Evolutionary conservation across 164 flowering plant genomes (phyloP).

Genomic region (Vitis amurensis): DNA sequence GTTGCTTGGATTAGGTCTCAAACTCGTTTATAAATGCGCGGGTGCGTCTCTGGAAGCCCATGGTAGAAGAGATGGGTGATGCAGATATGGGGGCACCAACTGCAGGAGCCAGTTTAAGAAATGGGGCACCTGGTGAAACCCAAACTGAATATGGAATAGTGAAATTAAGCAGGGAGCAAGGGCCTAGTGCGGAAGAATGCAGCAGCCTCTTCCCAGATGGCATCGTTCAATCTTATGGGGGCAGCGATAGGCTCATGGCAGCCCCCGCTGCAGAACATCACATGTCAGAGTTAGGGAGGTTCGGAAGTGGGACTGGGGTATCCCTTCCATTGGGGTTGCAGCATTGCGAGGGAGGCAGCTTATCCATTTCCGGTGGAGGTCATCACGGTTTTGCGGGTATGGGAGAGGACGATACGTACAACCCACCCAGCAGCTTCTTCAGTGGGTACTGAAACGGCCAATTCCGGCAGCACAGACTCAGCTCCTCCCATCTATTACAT

Average conservation of each 20-base stretch:
- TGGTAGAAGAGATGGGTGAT: constrained; percentile 84
- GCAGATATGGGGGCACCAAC: constrained; percentile 37
- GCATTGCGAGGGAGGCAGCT: constrained; percentile 57
- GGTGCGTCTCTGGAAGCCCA: constrained; percentile 95
- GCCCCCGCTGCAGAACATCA: constrained; percentile 47
- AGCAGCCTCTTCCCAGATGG: constrained; percentile 42
- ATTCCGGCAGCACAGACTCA: constrained; percentile 54
- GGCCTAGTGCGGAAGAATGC: constrained; percentile 31
- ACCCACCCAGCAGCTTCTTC: constrained; percentile 32
- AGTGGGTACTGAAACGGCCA: constrained; percentile 44
- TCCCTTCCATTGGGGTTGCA: constrained; percentile 87
- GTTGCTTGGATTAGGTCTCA: constrained; percentile 58
- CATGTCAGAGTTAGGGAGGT: constrained; percentile 68
- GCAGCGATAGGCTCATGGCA: constrained; percentile 50
- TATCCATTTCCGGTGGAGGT: constrained; percentile 37
- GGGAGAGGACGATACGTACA: constrained; percentile 57
- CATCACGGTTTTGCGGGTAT: constrained; percentile 46
- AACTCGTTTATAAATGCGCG: constrained; percentile 97
- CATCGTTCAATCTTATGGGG: constrained; percentile 35
- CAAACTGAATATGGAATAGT: constrained; percentile 33
- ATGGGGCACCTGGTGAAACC: constrained; percentile 23
- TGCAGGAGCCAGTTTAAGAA: no score
- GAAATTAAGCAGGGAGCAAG: constrained; percentile 34
- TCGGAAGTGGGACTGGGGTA: constrained; percentile 62
- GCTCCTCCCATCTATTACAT: constrained; percentile 66